A percentile compares a stretch with the other conserved stretches of the same genome.
These are phyloP conservation scores for Hericium rajendrae DNA, from an alignment of 768 basidiomycete genomes.

Conservation along the genomic window DNA sequence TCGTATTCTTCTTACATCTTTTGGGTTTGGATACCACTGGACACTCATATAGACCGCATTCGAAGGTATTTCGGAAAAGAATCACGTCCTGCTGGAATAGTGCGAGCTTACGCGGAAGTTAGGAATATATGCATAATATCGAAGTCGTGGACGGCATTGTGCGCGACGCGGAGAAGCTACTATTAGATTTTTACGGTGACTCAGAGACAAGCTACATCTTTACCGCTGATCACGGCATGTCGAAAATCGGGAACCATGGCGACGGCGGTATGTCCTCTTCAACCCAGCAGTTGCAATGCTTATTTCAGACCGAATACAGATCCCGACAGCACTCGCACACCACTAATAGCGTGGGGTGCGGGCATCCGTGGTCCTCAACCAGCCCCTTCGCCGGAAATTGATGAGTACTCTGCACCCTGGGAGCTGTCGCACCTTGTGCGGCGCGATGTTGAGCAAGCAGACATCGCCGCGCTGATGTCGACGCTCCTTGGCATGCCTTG, in stretches of 20 bases:
- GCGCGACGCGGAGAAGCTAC: conserved; percentile 47
- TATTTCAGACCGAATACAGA: conserved; percentile 32
- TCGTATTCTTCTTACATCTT: conserved; percentile 77
- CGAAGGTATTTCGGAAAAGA: conserved; percentile 37
- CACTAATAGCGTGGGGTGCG: conserved; percentile 74
- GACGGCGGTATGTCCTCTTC: conserved; percentile 51
- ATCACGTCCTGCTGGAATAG: not conserved
- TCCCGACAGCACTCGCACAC: conserved; percentile 82
- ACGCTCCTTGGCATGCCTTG: conserved; percentile 60
- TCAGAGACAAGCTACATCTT: conserved; percentile 68
- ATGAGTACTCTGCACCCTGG: conserved; percentile 63
- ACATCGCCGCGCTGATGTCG: conserved; percentile 72
- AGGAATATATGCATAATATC: conserved; percentile 87
- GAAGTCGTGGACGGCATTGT: conserved; percentile 71
- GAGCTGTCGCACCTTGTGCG: conserved; percentile 45
- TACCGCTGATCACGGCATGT: conserved; percentile 90
- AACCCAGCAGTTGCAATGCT: not conserved
- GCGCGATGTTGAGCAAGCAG: conserved; percentile 77
- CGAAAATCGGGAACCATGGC: conserved; percentile 78
- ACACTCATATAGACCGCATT: conserved; percentile 78
- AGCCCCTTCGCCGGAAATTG: conserved; percentile 45
- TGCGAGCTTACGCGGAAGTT: not conserved
- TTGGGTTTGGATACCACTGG: conserved; percentile 82
- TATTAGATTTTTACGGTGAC: conserved; percentile 57
- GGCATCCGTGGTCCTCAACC: conserved; percentile 67